Evolutionary conservation across 2,329 filamentous ascomycete genomes (phyloP).

Genomic region (Colletotrichum sp.): DNA sequence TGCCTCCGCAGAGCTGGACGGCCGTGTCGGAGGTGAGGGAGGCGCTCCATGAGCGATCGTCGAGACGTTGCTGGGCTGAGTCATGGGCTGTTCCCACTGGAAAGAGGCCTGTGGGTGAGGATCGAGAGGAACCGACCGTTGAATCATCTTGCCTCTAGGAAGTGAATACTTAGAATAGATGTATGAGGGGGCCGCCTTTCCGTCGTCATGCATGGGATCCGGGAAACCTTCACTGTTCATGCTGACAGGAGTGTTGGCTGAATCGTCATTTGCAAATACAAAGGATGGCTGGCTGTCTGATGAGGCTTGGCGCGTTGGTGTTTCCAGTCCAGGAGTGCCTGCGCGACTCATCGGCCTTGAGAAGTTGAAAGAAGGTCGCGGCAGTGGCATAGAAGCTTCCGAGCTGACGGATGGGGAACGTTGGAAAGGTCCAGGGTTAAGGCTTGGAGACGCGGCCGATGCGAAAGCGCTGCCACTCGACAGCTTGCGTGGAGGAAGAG

Average conservation of each 20-base stretch:
- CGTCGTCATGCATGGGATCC: conserved; percentile 54
- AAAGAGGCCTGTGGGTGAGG: conserved; percentile 57
- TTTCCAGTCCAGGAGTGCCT: conserved; percentile 64
- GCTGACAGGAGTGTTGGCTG: conserved; percentile 72
- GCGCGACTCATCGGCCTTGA: conserved; percentile 85
- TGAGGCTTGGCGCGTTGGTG: conserved; percentile 66
- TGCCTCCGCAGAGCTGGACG: conserved; percentile 59
- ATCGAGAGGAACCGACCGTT: conserved; percentile 70
- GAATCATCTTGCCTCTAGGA: conserved; percentile 80
- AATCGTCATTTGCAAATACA: conserved; percentile 63
- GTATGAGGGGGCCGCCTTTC: conserved; percentile 71
- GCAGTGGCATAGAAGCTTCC: conserved; percentile 73
- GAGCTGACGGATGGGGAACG: conserved; percentile 87
- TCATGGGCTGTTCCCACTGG: conserved; percentile 65
- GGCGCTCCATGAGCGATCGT: conserved; percentile 52
- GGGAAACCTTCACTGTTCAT: conserved; percentile 74
- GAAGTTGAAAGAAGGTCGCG: conserved; percentile 87
- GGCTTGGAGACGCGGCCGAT: conserved; percentile 58
- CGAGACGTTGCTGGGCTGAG: conserved; percentile 46
- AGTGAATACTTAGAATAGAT: conserved; percentile 86
- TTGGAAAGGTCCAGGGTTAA: conserved; percentile 58
- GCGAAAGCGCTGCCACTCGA: conserved; percentile 67
- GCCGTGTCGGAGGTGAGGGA: conserved; percentile 66
- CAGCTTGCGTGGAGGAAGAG: conserved; percentile 76
- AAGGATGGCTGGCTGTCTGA: conserved; percentile 72